Base-by-base conservation (phyloP, 768 basidiomycete genomes). In the Psilocybe tampanensis region DNA sequence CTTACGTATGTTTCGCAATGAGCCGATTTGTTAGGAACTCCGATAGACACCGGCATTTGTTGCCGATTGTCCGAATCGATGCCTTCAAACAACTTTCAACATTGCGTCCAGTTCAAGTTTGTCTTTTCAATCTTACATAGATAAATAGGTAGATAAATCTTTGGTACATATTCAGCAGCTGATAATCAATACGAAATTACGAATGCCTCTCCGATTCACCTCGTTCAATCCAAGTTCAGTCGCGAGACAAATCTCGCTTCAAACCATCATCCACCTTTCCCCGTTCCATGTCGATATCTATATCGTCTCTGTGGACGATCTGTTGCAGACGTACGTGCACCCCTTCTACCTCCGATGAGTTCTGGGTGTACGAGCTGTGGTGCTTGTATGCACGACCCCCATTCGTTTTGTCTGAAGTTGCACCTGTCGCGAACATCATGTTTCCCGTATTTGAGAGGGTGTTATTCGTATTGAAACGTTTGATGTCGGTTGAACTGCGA, bases 401-500 rank as follows among this genome's bases (percentile, higher is more conserved):
- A 24, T 13, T 24, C 24, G 44, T 47, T 12, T 47, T 24, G 15
- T 47, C 44, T 24, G n/a, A n/a, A n/a, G 44, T 47, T 15, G 22
- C 44, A 8, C 24, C 8, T 17, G 44, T 18, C 9, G 44, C 44
- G 24, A 47, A 47, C 44, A 47, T 47, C 44, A 47, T 47, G 44
- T 47, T 24, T 26, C 29, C 29, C 29, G 9, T 29, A 9, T 21
- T 9, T 11, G 12, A 22, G 5, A 12, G 3, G 21, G 15, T 26
- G 26, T 2, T 19, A n/a, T 18, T 19, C 15, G 44, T 44, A n/a
- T 44, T 47, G 44, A 47, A 47, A 17, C 44, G 19, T 15, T 24
- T 26, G 44, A 47, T 47, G n/a, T 47, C 44, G 12, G 44, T 47
- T 47, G 44, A 47, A 13, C 44, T 47, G 24, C 44, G 44, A 47